Evolutionary conservation across 2,329 filamentous ascomycete genomes (phyloP).

Genomic region (Paecilomyces sp.): DNA sequence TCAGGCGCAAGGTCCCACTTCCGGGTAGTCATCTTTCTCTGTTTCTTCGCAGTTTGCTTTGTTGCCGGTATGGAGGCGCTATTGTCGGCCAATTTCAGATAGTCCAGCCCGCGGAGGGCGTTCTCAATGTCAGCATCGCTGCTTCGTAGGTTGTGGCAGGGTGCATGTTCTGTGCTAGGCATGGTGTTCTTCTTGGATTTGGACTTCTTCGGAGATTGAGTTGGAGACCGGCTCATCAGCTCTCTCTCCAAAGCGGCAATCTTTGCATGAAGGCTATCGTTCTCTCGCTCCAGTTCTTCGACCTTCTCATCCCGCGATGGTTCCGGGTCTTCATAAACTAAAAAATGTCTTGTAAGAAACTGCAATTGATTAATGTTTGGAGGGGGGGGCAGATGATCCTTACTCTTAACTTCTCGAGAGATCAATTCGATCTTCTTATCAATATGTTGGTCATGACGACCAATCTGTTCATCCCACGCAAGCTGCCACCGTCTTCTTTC

Average conservation of each 20-base stretch:
- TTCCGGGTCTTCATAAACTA: slow-evolving; percentile 42
- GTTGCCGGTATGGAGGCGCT: slow-evolving; percentile 19
- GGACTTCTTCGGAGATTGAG: slow-evolving; percentile 38
- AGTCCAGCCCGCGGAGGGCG: slow-evolving; percentile 30
- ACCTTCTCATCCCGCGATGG: slow-evolving; percentile 51
- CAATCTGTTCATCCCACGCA: slow-evolving; percentile 66
- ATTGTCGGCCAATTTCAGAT: slow-evolving; percentile 29
- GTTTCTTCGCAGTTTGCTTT: slow-evolving; percentile 30
- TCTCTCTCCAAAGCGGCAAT: slow-evolving; percentile 61
- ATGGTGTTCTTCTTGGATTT: slow-evolving; percentile 22
- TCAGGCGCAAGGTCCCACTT: slow-evolving; percentile 42
- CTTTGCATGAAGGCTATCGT: slow-evolving; percentile 60
- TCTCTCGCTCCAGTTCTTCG: slow-evolving; percentile 63
- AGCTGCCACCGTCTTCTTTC: slow-evolving; percentile 78
- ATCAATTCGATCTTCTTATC: slow-evolving; percentile 80
- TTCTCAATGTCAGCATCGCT: slow-evolving; percentile 35
- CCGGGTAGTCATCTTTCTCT: slow-evolving; percentile 38
- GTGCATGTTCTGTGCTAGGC: slow-evolving; percentile 12
- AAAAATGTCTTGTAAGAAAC: not conserved
- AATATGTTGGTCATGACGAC: slow-evolving; percentile 74
- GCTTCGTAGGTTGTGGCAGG: slow-evolving; percentile 21
- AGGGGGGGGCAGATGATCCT: slow-evolving; percentile 10
- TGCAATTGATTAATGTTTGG: not conserved
- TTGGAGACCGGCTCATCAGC: slow-evolving; percentile 56
- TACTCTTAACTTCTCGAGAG: slow-evolving; percentile 47